Evolutionary conservation across 2,329 filamentous ascomycete genomes (phyloP).

Genomic region (Xylaria digitata): DNA sequence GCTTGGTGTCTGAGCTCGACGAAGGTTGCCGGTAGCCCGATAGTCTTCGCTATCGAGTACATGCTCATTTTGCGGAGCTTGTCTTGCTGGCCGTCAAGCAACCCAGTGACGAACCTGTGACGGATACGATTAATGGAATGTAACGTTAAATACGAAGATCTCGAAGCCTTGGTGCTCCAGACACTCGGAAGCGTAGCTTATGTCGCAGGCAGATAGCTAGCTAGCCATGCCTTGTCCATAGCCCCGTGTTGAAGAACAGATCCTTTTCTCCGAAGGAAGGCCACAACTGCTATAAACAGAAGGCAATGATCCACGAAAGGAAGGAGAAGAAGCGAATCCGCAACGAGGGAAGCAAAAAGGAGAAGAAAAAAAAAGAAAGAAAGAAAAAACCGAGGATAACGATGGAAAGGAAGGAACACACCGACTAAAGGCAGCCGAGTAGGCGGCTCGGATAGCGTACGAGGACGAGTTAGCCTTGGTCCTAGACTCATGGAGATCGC

Average conservation of each 20-base stretch:
- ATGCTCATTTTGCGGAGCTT: constrained; percentile 76
- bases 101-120: constrained; percentile 79
- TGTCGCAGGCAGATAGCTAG: not conserved
- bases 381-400: not conserved
- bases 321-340: not conserved
- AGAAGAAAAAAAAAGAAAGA: not conserved
- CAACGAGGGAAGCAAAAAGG: not conserved
- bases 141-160: constrained; percentile 7
- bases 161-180: not conserved
- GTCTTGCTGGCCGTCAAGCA: constrained; percentile 79
- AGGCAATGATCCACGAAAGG: constrained; percentile 12
- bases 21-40: constrained; percentile 79
- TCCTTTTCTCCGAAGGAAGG: not conserved
- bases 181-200: constrained; percentile 15
- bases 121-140: constrained; percentile 25
- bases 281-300: constrained; percentile 1
- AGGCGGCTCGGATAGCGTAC: constrained; percentile 75
- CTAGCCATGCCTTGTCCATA: constrained; percentile 8
- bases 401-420: constrained; percentile 55
- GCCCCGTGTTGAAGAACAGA: constrained; percentile 12
- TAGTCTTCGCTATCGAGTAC: constrained; percentile 75
- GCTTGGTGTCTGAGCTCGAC: constrained; percentile 91
- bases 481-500: constrained; percentile 62
- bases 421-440: constrained; percentile 80
- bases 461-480: constrained; percentile 54